A percentile compares a stretch with the other conserved stretches of the same genome.
phyloP scores from a whole-genome alignment of 768 basidiomycete species.

The Leccinellum rugosiceps region DNA sequence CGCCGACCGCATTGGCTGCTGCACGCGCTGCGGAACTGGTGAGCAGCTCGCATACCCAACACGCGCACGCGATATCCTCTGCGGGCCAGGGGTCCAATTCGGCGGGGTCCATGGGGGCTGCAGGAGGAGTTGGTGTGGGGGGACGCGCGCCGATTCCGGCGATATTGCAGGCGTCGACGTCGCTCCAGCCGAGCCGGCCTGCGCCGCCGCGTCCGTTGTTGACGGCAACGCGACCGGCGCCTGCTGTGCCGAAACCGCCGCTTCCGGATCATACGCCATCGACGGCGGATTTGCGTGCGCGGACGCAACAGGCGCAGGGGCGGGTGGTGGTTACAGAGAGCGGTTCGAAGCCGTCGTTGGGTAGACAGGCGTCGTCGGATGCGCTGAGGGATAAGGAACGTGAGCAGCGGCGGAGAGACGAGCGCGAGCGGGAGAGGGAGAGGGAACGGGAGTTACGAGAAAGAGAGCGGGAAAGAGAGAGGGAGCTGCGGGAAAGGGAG shows the following conservation, averaged over 20 bases:
- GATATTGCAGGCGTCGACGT: constrained; percentile 30
- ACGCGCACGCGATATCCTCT: constrained; percentile 40
- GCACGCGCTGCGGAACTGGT: constrained; percentile 63
- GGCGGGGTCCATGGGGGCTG: neutral
- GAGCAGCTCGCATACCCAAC: constrained; percentile 45
- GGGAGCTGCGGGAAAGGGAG: constrained; percentile 19
- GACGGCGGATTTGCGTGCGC: constrained; percentile 61
- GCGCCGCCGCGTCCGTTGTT: constrained; percentile 69
- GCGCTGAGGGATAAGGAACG: constrained; percentile 33
- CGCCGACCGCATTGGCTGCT: constrained; percentile 45
- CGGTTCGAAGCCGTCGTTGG: constrained; percentile 30
- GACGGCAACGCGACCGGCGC: constrained; percentile 52
- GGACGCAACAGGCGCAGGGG: constrained; percentile 62
- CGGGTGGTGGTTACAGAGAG: constrained; percentile 43
- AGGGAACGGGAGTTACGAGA: constrained; percentile 34
- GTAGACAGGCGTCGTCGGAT: constrained; percentile 41
- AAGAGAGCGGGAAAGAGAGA: constrained; percentile 27
- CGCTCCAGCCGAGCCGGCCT: constrained; percentile 56
- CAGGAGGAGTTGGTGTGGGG: neutral
- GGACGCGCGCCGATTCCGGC: constrained; percentile 29
- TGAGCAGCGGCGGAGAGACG: constrained; percentile 36
- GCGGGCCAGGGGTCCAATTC: constrained; percentile 21
- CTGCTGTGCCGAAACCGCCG: constrained; percentile 41
- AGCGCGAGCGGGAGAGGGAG: constrained; percentile 30
- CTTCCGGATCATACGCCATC: constrained; percentile 55